Conservation (phyloP, 2,329 filamentous ascomycete genomes). For the Trichoderma lentiforme region DNA sequence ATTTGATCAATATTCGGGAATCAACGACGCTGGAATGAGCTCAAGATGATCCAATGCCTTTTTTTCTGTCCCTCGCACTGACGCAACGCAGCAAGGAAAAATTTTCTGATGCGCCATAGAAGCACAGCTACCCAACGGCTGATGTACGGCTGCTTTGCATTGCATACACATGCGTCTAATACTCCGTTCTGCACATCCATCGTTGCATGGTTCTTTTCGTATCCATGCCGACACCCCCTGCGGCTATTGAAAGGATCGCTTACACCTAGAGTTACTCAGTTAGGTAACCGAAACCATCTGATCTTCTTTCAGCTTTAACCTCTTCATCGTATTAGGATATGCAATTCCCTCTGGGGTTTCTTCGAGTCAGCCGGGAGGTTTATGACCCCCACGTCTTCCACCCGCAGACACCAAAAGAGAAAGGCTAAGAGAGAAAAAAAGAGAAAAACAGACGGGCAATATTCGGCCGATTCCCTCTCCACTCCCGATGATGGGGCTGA, state of each 20-base stretch:
- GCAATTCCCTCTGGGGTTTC: not conserved
- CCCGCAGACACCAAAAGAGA: not conserved
- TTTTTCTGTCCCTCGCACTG: not conserved
- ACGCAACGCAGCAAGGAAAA: not conserved
- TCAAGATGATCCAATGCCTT: not conserved
- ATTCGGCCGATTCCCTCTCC: not conserved
- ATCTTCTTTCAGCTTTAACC: not conserved
- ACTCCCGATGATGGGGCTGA: slow-evolving; percentile 8
- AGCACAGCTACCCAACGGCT: slow-evolving; percentile 13
- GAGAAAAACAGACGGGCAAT: not conserved
- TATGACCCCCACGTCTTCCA: not conserved
- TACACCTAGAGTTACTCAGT: not conserved
- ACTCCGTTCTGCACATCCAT: not conserved
- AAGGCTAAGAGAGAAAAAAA: not conserved
- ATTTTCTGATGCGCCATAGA: not conserved
- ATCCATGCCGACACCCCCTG: not conserved
- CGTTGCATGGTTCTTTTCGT: not conserved
- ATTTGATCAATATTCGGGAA: not conserved
- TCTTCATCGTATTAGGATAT: not conserved
- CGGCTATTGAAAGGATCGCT: not conserved
- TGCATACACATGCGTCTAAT: not conserved
- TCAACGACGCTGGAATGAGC: not conserved
- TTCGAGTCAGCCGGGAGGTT: not conserved
- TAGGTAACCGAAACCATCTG: not conserved
- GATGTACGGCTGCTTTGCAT: slow-evolving; percentile 9